Base-by-base conservation (phyloP, 1,139 yeast species). In the Yamadazyma pseudoaaseri region DNA sequence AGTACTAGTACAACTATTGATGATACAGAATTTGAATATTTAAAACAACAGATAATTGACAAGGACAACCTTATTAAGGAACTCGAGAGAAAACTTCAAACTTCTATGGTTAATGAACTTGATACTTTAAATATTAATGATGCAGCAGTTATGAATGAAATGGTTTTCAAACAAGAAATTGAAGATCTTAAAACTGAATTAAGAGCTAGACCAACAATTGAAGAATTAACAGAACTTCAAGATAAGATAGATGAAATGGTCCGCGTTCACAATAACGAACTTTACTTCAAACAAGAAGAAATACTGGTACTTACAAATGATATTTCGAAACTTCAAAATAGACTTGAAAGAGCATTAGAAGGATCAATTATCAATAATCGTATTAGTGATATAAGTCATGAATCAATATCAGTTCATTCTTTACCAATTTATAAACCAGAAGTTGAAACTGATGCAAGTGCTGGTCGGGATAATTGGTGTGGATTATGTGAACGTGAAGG, bases 401-500 rank as follows among this genome's bases (percentile, higher is more conserved):
- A 45, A 14, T 34, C 28, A 20, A 31, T 34, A 10, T 39, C 48
- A 4, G 31, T 42, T 13, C 20, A 31, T n/a, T 39, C 43, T 7
- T 55, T 78, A 30, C 82, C 83, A 12, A 64, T 80, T 2, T 81
- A 73, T 39, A 58, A 62, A 33, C 85, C 87, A 0, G 59, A 59
- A 3, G 48, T 46, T 1, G 66, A 66, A 23, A 51, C 64, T 2
- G 96, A 86, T 52, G 84, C 92, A 1, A 71, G 90, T 4, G 77
- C 77, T 1, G 96, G 96, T 1, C 71, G 87, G 31, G 65, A 63
- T 15, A 71, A 79, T 47, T 90, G 96, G 95, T 90, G 97, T 62
- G 96, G 95, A 0, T 67, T 87, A 33, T 90, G 97, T 61, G 97
- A 90, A 57, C 65, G 87, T 36, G 81, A 78, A 33, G 97, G 97